Evolutionary conservation across 2,329 filamentous ascomycete species (phyloP).

Genomic region (Apiospora marii): DNA sequence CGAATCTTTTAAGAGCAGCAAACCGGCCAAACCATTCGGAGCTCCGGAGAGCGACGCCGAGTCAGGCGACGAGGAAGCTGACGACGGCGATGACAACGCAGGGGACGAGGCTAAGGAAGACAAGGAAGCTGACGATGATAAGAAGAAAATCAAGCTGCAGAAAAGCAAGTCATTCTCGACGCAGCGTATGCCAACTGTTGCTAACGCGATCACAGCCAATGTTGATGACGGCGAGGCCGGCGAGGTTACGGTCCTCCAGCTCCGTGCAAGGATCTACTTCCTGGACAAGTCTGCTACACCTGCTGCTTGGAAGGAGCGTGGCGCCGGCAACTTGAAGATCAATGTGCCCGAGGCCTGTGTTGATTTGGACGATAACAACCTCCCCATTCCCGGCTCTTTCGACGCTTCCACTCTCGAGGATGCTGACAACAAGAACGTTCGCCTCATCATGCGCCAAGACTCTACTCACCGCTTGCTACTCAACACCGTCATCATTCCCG

Average conservation of each 20-base stretch:
- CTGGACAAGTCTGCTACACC: conserved; percentile 69
- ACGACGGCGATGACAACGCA: conserved; percentile 53
- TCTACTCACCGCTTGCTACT: conserved; percentile 86
- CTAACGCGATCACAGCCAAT: conserved; percentile 54
- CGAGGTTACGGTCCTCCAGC: conserved; percentile 77
- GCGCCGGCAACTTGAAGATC: conserved; percentile 83
- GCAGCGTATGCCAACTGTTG: neutral
- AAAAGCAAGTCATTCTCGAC: conserved; percentile 64
- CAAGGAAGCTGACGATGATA: conserved; percentile 50
- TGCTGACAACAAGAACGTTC: conserved; percentile 63
- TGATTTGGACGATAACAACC: conserved; percentile 57
- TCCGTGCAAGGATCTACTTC: conserved; percentile 85
- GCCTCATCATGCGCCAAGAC: conserved; percentile 90
- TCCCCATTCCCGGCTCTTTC: conserved; percentile 60
- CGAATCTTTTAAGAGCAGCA: conserved; percentile 60
- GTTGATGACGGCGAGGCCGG: conserved; percentile 88
- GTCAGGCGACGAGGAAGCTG: conserved; percentile 51
- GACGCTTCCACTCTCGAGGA: conserved; percentile 61
- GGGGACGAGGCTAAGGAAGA: conserved; percentile 59
- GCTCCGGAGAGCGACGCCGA: conserved; percentile 73
- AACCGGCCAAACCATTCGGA: conserved; percentile 77
- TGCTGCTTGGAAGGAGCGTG: conserved; percentile 87
- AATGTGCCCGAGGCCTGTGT: conserved; percentile 72
- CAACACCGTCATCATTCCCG: conserved; percentile 81
- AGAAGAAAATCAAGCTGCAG: conserved; percentile 72